Evolutionary conservation across 345 rosid species (phyloP), one percentile per base, ranked within the genome.

Genomic region (Ceriops tagal): DNA sequence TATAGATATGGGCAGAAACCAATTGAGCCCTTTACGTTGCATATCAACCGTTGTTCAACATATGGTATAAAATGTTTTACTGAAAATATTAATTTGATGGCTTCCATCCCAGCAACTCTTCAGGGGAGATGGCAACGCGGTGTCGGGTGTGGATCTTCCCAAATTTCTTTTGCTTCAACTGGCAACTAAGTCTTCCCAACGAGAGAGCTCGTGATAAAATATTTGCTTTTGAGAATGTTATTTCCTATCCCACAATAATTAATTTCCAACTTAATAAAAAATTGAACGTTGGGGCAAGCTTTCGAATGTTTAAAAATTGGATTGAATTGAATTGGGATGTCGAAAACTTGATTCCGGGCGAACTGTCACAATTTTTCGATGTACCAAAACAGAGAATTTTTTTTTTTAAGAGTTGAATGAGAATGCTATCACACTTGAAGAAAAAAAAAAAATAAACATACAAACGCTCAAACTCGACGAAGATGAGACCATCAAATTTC

Each of bases 91-190:
- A 70, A 71, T 85, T 69, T 80, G 82, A 73, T 65, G 78, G 69
- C 83, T 82, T 77, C 78, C 83, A 74, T 74, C 80, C 61, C 81
- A 81, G 78, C 83, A 69, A 78, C 86, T 35, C 70, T 80, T 81
- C 74, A 87, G 87, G 83, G 77, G 67, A 61, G 76, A 66, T 51
- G 55, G 66, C 80, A 70, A 73, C 73, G 56, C 31, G 39, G 52
- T 51, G 53, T 70, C 61, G 61, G 4, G 24, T 5, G 1, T 32
- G 27, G 43, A 53, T 27, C 53, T 62, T 63, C 58, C 72, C 61
- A 19, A 34, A 19, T 73, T 79, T 59, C 83, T 76, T 81, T 43
- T 8, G 37, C 37, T 34, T 34, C 37, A 81, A 81, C 84, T 11
- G 65, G 77, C 70, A 63, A 66, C 83, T 1, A 75, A 71, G 53